Base-by-base conservation (phyloP, 148 eudicot species). In the Rhododendron vialii region DNA sequence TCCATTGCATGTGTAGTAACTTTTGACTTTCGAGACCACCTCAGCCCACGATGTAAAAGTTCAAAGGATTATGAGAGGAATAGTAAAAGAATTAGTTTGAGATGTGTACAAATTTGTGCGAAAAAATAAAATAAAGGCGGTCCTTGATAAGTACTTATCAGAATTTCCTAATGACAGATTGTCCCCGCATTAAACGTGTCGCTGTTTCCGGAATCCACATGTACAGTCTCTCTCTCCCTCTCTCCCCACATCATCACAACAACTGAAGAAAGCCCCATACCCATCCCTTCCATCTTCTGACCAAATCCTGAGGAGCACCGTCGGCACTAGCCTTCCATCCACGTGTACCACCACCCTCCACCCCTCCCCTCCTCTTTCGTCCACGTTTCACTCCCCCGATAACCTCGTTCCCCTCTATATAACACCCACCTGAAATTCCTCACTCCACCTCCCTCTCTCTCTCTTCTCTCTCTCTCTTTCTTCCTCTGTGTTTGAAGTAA, bases 361-460 rank as follows among this genome's bases (percentile, higher is more conserved):
- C 48, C 2, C 53, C n/a, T 76, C 50, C 83, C 76, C 57, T 73
- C 85, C 24, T 85, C 67, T 59, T 18, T 55, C 74, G 61, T n/a
- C 88, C 90, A 89, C 90, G 86, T 86, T 80, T 80, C 88, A 59
- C 63, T 57, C 36, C 26, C 20, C 82, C 86, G 82, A 81, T 28
- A 69, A 28, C 80, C 67, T 69, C 88, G 59, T 51, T 47, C 48
- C 55, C 61, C 67, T 28, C 51, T 79, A 82, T 65, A 86, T 79
- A 86, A 2, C n/a, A 12, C 69, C 65, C 61, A 17, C 85, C 88
- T 47, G 35, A 76, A 55, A 86, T 73, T 84, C 18, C 38, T 53
- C 82, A 36, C 82, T 55, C 48, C 77, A 73, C 33, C 43, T 3
- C 47, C 28, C 76, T 3, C n/a, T 48, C 59, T 12, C 35, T 20